phyloP scores from a whole-genome alignment of 75 land plant genomes.

The Isoetes taiwanensis region DNA sequence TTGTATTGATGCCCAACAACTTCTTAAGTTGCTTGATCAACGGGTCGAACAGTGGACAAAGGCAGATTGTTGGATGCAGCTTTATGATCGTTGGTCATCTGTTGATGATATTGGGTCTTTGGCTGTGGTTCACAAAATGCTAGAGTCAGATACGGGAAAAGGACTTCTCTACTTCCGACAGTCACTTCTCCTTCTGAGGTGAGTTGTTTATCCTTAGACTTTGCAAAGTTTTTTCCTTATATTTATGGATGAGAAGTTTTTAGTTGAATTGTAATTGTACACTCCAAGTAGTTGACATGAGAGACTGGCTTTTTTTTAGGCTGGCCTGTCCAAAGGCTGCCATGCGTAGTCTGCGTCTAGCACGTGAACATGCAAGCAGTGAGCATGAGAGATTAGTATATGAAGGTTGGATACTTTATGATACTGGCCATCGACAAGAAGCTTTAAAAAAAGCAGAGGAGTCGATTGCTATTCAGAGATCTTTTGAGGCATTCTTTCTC shows the following conservation, averaged over 20 bases:
- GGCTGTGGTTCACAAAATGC: constrained; percentile 94
- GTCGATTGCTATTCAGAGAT: constrained; percentile 64
- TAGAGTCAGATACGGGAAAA: constrained; percentile 82
- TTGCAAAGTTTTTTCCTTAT: constrained; percentile 7
- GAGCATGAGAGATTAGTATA: constrained; percentile 83
- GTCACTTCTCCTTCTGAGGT: constrained; percentile 91
- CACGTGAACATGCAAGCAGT: constrained; percentile 68
- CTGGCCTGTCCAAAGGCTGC: constrained; percentile 93
- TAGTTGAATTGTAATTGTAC: not conserved
- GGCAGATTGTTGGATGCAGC: constrained; percentile 96
- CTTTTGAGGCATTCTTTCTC: constrained; percentile 92
- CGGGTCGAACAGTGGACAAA: constrained; percentile 88
- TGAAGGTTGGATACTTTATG: constrained; percentile 97
- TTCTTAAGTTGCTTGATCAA: constrained; percentile 56
- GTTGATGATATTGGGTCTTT: constrained; percentile 97
- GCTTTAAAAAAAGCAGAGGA: constrained; percentile 83
- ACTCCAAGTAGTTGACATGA: not conserved
- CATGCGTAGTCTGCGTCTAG: constrained; percentile 80
- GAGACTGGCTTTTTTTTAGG: too few species aligned
- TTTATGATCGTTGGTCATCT: constrained; percentile 92
- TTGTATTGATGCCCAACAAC: constrained; percentile 60
- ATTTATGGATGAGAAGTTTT: not conserved
- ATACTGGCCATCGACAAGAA: constrained; percentile 90
- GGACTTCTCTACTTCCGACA: constrained; percentile 90
- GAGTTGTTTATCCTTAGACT: not conserved